Base-by-base conservation (phyloP, 225 moss, liverwort and hornwort genomes). In the Neckera pumila region DNA sequence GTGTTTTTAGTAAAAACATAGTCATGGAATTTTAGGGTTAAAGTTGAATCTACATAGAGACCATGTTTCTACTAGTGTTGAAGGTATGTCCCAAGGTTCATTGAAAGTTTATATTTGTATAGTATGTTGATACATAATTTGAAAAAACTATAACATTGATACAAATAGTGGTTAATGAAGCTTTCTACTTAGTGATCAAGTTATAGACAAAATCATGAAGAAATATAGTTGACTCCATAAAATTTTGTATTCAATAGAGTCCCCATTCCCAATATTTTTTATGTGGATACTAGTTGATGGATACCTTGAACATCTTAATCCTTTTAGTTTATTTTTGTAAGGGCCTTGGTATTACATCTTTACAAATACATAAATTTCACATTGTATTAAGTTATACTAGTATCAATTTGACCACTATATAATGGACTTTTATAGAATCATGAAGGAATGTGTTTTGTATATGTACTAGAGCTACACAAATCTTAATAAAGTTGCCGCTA, bases 51-150 rank as follows among this genome's bases (percentile, higher is more conserved):
- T 7, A 17, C 2, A 1, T 11, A 31, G 4, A 6, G 4, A 6
- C 3, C 2, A 6, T 4, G 12, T 75, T 75, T 49, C 7, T 75
- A 33, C 2, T 33, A 49, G 20, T 75, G 12, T 4, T 2, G 12
- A 2, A 47, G 20, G 1, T 51, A 33, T 34, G 13, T 21, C 2
- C 4, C 3, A 21, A 76, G 21, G 34, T 22, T 51, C 21, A 33
- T 0, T 13, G 0, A 33, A 75, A 7, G 20, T 33, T 76, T 0
- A 51, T 76, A 1, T 34, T 13, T 51, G 21, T 33, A 0, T 33
- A 7, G 4, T 33, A 20, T 49, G 4, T 49, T 75, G 33, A 30
- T 21, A 1, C 3, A 34, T 5, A 8, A 13, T 51, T 51, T 51
- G 8, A 0, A 75, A 73, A 73, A 6, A 33, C 15, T 13, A 10